Evolutionary conservation across 352 stramenopile species (phyloP).

Genomic region (Albugo candida): DNA sequence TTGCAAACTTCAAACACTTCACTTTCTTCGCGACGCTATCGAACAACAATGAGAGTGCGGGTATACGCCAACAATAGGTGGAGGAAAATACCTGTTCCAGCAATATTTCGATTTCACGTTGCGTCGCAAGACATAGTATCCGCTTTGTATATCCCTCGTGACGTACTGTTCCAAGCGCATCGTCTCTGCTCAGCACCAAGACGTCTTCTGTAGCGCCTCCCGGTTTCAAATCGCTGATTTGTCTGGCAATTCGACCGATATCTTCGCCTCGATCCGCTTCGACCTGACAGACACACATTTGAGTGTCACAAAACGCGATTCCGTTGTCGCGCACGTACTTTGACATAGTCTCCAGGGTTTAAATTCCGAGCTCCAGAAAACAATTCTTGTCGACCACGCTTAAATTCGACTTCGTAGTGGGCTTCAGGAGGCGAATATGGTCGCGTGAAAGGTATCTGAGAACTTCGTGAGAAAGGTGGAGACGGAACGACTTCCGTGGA

Average conservation of each 20-base stretch:
- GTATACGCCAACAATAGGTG: neutral
- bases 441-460: conserved; percentile 1
- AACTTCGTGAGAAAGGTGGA: conserved; percentile 43
- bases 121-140: conserved; percentile 84
- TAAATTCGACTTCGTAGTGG: conserved; percentile 93
- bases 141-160: conserved; percentile 72
- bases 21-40: conserved; percentile 84
- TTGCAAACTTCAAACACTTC: conserved; percentile 93
- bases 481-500: conserved; percentile 18
- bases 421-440: conserved; percentile 44
- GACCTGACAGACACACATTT: conserved; percentile 36
- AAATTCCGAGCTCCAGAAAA: conserved; percentile 73
- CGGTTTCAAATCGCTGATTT: conserved; percentile 8
- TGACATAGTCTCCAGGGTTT: conserved; percentile 89
- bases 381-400: conserved; percentile 81
- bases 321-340: conserved; percentile 15
- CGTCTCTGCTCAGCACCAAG: neutral
- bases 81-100: conserved; percentile 46
- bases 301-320: neutral
- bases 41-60: neutral
- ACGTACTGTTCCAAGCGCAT: conserved; percentile 28
- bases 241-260: conserved; percentile 86
- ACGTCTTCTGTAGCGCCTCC: neutral
- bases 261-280: conserved; percentile 95
- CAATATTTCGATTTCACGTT: conserved; percentile 84